A percentile compares a stretch with the other conserved stretches of the same genome.
These are phyloP conservation scores for Fusarium sublunatum DNA, from an alignment of 2,329 filamentous ascomycete genomes.

Conservation along the genomic window DNA sequence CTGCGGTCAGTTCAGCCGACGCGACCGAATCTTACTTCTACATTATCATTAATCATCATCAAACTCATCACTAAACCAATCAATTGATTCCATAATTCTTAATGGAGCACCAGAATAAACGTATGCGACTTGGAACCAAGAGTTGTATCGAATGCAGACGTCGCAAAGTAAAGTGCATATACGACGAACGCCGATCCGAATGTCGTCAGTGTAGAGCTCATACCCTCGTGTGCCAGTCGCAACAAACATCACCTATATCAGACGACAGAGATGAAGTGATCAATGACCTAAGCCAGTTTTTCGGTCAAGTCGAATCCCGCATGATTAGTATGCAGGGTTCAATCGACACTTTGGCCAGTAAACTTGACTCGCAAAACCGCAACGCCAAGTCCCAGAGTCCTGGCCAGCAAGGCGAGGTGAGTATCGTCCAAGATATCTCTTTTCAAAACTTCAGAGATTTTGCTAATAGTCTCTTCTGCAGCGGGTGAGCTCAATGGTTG, in stretches of 20 bases:
- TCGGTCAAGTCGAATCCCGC: constrained; percentile 11
- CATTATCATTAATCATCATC: neutral
- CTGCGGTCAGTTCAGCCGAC: neutral
- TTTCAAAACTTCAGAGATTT: neutral
- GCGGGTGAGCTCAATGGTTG: neutral
- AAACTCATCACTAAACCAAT: neutral
- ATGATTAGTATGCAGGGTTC: constrained; percentile 22
- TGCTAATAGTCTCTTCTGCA: neutral
- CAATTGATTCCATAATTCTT: neutral
- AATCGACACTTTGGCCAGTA: constrained; percentile 6
- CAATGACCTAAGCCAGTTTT: constrained; percentile 4
- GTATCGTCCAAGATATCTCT: neutral
- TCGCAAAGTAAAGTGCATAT: constrained; percentile 62
- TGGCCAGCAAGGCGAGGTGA: neutral
- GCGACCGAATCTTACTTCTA: constrained; percentile 6
- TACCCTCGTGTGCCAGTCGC: constrained; percentile 57
- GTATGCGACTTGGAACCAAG: constrained; percentile 49
- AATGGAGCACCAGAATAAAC: constrained; percentile 34
- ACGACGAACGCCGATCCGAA: constrained; percentile 49
- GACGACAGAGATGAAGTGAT: constrained; percentile 5
- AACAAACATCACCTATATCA: constrained; percentile 44
- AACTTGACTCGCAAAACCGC: neutral
- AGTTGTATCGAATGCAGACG: constrained; percentile 58
- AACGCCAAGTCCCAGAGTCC: neutral
- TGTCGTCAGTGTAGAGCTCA: constrained; percentile 60